A percentile compares a stretch with the other conserved stretches of the same genome.
These are phyloP conservation scores for Aspergillus conjunctus DNA, from an alignment of 495 filamentous ascomycete species.

Conservation along the genomic window DNA sequence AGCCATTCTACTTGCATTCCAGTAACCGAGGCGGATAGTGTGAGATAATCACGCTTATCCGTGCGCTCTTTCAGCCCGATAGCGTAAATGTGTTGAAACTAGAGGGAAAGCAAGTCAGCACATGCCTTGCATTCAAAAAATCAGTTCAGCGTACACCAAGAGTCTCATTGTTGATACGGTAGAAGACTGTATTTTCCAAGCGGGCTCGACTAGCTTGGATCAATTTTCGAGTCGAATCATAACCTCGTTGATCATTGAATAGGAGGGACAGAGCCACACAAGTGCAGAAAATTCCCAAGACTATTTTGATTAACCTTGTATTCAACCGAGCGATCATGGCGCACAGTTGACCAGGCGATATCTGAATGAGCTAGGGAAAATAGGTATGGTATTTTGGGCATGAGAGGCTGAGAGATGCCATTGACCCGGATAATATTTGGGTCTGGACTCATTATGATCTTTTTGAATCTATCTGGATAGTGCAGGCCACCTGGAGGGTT, in stretches of 20 bases:
- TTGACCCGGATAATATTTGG: neutral
- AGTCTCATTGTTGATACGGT: slow-evolving; percentile 33
- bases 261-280: slow-evolving; percentile 15
- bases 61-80: slow-evolving; percentile 61
- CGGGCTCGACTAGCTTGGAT: slow-evolving; percentile 20
- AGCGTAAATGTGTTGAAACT: slow-evolving; percentile 53
- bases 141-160: slow-evolving; percentile 25
- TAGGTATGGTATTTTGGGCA: neutral
- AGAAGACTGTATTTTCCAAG: slow-evolving; percentile 24
- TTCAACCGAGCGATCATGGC: slow-evolving; percentile 18
- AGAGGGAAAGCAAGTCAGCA: neutral
- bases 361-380: neutral
- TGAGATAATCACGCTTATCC: slow-evolving; percentile 64
- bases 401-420: neutral
- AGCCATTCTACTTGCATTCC: slow-evolving; percentile 58
- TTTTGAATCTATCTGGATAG: neutral
- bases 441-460: neutral
- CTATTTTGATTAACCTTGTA: slow-evolving; percentile 18
- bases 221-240: slow-evolving; percentile 19
- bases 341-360: neutral
- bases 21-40: slow-evolving; percentile 52
- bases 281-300: slow-evolving; percentile 13
- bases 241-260: slow-evolving; percentile 19
- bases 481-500: neutral
- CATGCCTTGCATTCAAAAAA: neutral